phyloP scores from a whole-genome alignment of 1,284 basidiomycete genomes.

The Malassezia caprae region DNA sequence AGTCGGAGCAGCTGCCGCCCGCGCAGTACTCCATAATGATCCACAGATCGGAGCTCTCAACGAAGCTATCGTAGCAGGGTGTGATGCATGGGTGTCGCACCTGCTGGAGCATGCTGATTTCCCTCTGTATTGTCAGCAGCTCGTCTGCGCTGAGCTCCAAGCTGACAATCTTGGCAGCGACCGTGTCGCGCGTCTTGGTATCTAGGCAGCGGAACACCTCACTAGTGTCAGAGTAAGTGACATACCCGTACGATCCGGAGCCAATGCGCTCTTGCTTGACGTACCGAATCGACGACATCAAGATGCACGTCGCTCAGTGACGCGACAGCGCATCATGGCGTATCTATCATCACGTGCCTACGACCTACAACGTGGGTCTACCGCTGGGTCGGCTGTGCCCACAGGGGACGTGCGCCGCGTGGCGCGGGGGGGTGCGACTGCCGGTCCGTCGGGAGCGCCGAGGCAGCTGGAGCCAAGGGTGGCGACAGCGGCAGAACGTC shows the following conservation, averaged over 20 bases:
- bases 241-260: slow-evolving; percentile 44
- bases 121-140: slow-evolving; percentile 98
- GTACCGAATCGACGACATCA: slow-evolving; percentile 52
- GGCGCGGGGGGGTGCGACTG: neutral
- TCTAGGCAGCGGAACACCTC: slow-evolving; percentile 45
- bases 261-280: slow-evolving; percentile 85
- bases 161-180: slow-evolving; percentile 88
- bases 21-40: slow-evolving; percentile 92
- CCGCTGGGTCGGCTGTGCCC: slow-evolving; percentile 12
- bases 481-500: neutral
- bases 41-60: slow-evolving; percentile 88
- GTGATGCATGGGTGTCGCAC: slow-evolving; percentile 91
- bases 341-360: neutral
- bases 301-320: neutral
- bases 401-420: slow-evolving; percentile 6
- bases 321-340: neutral
- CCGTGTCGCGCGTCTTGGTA: slow-evolving; percentile 29
- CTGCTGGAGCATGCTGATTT: slow-evolving; percentile 96
- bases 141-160: slow-evolving; percentile 97
- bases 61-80: slow-evolving; percentile 87
- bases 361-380: neutral
- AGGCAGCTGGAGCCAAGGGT: neutral
- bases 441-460: neutral
- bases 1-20: slow-evolving; percentile 54
- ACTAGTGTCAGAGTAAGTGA: slow-evolving; percentile 9